Evolutionary conservation across 176 grass and related monocot species (phyloP), one percentile per base, ranked within the genome.

Genomic region (Urochloa ruziziensis): DNA sequence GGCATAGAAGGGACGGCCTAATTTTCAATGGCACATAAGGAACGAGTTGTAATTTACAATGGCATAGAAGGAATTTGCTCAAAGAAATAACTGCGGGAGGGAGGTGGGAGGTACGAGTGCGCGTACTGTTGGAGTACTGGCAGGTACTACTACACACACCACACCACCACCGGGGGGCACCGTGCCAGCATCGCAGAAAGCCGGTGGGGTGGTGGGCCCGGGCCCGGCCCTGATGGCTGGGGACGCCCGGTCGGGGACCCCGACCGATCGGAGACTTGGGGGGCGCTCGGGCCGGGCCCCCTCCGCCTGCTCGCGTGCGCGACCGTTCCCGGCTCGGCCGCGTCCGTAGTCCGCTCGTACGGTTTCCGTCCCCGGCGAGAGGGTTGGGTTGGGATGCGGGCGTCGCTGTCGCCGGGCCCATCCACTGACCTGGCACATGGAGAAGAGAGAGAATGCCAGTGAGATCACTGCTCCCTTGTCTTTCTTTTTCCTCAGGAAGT

Each of bases 261-360:
- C 42, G 86, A 71, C 72, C 53, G 80, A 44, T 62, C 46, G 19
- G 4, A 6, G 16, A 21, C 49, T 19, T 19, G 49, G 47, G 47
- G 15, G 12, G 40, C 32, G 83, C 33, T 47, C 46, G 40, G 30
- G 0, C 8, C n/a, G n/a, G 79, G 86, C 66, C 63, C 79, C 63
- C 79, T 5, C 39, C 61, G 14, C 62, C 69, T 33, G 19, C 28
- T 47, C 9, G 44, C 61, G 61, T 70, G 54, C 54, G 80, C 15
- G 66, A 32, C 66, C 80, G 24, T 16, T 42, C 6, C 11, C 16
- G 37, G 43, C 63, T 28, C 80, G 53, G 8, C 21, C 21, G 16
- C 68, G 81, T 85, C 88, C 88, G 88, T 89, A 85, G 71, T 51
- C 70, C 88, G 54, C 1, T 75, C 21, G 82, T 89, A 89, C 88